phyloP scores from a whole-genome alignment of 257 asterid species.

The Verbascum thapsus region DNA sequence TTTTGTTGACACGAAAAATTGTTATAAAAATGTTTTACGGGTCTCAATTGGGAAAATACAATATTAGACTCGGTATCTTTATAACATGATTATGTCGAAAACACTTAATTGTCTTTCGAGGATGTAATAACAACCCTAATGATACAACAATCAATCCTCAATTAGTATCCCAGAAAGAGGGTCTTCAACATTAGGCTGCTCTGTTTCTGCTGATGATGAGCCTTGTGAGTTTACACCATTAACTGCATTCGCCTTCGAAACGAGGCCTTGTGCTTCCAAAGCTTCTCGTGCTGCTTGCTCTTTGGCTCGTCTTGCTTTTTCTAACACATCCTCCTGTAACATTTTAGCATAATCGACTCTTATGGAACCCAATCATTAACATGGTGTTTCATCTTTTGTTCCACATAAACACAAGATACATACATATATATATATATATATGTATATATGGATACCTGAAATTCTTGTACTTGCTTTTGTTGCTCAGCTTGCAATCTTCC shows the following conservation, averaged over 20 bases:
- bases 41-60: too few species aligned
- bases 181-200: slow-evolving; percentile 34
- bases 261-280: slow-evolving; percentile 48
- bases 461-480: slow-evolving; percentile 74
- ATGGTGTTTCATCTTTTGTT: too few species aligned
- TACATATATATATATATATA: too few species aligned
- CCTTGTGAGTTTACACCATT: slow-evolving; percentile 26
- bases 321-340: slow-evolving; percentile 78
- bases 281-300: slow-evolving; percentile 72
- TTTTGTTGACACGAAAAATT: too few species aligned
- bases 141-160: slow-evolving; percentile 39
- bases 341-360: too few species aligned
- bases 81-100: neutral
- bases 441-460: slow-evolving; percentile 54
- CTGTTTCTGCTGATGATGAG: slow-evolving; percentile 22
- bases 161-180: slow-evolving; percentile 32
- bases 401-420: too few species aligned
- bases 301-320: slow-evolving; percentile 68
- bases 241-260: slow-evolving; percentile 33
- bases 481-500: slow-evolving; percentile 77
- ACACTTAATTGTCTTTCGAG: neutral
- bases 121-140: neutral
- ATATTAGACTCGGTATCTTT: too few species aligned
- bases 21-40: too few species aligned
- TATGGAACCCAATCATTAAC: too few species aligned